These are phyloP conservation scores for Calamus simplicifolius DNA, from an alignment of 176 grass and related monocot genomes.

Conservation along the genomic window DNA sequence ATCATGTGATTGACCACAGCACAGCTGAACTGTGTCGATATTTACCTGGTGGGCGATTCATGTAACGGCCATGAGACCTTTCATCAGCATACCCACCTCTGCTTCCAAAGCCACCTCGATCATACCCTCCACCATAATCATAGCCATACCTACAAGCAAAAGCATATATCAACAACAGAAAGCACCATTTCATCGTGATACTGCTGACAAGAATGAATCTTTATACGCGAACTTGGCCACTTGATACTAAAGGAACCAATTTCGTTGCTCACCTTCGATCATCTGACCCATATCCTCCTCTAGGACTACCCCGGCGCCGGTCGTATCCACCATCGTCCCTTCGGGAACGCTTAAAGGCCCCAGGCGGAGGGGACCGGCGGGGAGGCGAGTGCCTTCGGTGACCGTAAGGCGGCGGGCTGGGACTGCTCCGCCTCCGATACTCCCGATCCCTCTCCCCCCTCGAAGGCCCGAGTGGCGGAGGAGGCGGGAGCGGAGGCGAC, in stretches of 20 bases:
- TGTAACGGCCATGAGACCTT: conserved; percentile 7
- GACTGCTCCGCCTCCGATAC: conserved; percentile 31
- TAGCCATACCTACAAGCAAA: conserved; percentile 7
- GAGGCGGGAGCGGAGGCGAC: conserved; percentile 38
- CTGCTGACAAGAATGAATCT: neutral
- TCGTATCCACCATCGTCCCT: conserved; percentile 18
- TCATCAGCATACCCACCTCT: conserved; percentile 18
- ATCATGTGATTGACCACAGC: no score
- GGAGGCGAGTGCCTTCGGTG: conserved; percentile 22
- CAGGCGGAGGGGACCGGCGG: conserved; percentile 10
- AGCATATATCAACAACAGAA: neutral
- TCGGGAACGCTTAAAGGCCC: conserved; percentile 4
- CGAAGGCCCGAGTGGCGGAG: conserved; percentile 37
- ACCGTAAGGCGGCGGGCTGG: conserved; percentile 47
- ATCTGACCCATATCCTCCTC: conserved; percentile 6
- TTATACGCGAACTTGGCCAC: neutral
- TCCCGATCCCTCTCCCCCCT: conserved; percentile 54
- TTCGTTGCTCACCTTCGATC: conserved; percentile 3
- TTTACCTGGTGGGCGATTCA: conserved; percentile 14
- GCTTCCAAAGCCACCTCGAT: conserved; percentile 1
- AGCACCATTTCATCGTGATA: neutral
- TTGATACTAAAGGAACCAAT: neutral
- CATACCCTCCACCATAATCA: conserved; percentile 16
- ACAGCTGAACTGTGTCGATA: no score
- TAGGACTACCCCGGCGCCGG: conserved; percentile 13